Conservation (phyloP, 306 rosid genomes). For the Nissolia schottii region DNA sequence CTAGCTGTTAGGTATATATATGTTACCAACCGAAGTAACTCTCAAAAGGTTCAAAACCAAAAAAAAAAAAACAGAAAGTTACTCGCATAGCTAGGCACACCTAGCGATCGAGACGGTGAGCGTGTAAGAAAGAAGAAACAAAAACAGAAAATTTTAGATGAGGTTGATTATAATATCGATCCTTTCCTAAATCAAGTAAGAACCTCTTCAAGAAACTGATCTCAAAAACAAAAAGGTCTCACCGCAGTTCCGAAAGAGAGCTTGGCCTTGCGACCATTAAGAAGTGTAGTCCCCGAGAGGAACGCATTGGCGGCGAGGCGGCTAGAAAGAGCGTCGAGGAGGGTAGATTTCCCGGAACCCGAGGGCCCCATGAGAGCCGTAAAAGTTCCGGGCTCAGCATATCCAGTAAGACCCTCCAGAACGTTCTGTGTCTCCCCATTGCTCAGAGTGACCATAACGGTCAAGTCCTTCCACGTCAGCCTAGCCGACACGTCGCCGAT, state of each 20-base stretch:
- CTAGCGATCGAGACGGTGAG: background rate
- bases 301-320: slow-evolving; percentile 92
- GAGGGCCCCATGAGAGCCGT: slow-evolving; percentile 99
- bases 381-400: slow-evolving; percentile 90
- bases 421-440: slow-evolving; percentile 89
- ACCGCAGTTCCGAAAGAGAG: slow-evolving; percentile 95
- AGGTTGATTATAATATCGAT: no score
- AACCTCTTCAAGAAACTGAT: no score
- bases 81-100: no score
- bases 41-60: background rate
- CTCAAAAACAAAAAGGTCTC: no score
- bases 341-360: slow-evolving; percentile 91
- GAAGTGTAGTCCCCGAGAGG: slow-evolving; percentile 78
- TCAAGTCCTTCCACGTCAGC: slow-evolving; percentile 95
- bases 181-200: no score
- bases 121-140: background rate
- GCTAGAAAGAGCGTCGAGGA: slow-evolving; percentile 92
- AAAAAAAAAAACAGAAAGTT: no score
- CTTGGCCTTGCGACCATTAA: slow-evolving; percentile 89
- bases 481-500: slow-evolving; percentile 89
- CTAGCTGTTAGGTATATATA: background rate
- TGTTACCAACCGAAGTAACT: background rate
- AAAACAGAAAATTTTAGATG: no score
- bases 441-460: slow-evolving; percentile 74
- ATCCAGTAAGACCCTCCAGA: slow-evolving; percentile 74